Conservation (phyloP, 768 basidiomycete genomes). For the Leucogyrophana mollusca region DNA sequence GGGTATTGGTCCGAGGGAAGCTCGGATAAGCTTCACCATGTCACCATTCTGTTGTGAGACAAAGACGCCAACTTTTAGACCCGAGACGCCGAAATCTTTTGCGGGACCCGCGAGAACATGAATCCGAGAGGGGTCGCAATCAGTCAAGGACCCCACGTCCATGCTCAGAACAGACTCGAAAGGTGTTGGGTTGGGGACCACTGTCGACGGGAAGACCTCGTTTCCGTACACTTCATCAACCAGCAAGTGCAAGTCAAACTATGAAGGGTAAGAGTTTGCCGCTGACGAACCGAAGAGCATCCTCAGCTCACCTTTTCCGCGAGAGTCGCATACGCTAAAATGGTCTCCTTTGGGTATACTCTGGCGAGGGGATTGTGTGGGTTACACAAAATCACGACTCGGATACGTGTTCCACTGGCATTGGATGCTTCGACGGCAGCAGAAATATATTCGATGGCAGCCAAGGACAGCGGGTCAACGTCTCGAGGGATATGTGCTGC, state of each 20-base stretch:
- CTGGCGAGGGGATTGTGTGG: constrained; percentile 30
- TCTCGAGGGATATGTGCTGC: constrained; percentile 2
- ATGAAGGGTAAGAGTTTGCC: no score
- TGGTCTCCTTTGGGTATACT: constrained; percentile 16
- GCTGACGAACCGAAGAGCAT: no score
- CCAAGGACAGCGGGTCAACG: constrained; percentile 2
- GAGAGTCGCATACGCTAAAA: constrained; percentile 14
- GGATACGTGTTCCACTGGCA: background rate
- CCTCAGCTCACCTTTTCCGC: constrained; percentile 15
- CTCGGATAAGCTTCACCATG: background rate
- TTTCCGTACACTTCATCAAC: constrained; percentile 30
- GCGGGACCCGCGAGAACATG: constrained; percentile 29
- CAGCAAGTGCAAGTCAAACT: constrained; percentile 26
- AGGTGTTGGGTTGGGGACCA: constrained; percentile 15
- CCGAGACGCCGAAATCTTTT: constrained; percentile 29
- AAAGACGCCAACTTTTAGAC: constrained; percentile 25
- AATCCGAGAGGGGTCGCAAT: constrained; percentile 13
- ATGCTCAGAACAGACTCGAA: constrained; percentile 23
- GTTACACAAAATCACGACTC: constrained; percentile 25
- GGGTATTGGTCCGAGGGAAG: constrained; percentile 1
- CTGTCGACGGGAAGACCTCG: constrained; percentile 15
- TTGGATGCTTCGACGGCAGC: background rate
- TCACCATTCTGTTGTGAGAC: constrained; percentile 12
- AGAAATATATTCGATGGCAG: background rate
- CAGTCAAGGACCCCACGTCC: constrained; percentile 8